Conservation (phyloP, 2,329 filamentous ascomycete genomes). For the Boeremia lycopersici region DNA sequence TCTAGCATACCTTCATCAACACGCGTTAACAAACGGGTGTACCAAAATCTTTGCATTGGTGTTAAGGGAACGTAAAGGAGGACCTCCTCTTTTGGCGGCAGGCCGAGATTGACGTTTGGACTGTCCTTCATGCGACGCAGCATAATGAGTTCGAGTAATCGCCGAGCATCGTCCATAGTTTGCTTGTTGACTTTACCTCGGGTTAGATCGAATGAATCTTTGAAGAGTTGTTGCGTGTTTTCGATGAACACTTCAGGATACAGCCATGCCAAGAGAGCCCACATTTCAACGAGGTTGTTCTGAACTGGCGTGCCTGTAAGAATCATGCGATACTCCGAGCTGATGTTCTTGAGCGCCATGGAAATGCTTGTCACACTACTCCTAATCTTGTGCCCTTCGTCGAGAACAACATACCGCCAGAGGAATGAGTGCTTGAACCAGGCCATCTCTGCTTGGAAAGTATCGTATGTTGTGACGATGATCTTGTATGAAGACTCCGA, state of each 20-base stretch:
- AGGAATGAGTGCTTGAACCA: constrained; percentile 92
- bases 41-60: constrained; percentile 64
- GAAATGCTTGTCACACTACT: constrained; percentile 64
- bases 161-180: constrained; percentile 60
- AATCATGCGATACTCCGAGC: constrained; percentile 57
- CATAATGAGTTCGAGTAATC: constrained; percentile 64
- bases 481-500: constrained; percentile 53
- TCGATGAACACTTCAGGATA: constrained; percentile 63
- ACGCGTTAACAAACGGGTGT: constrained; percentile 62
- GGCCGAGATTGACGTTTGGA: constrained; percentile 58
- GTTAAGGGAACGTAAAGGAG: constrained; percentile 64
- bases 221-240: constrained; percentile 59
- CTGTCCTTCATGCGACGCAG: constrained; percentile 63
- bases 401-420: constrained; percentile 99
- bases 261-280: constrained; percentile 63
- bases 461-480: constrained; percentile 95
- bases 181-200: constrained; percentile 59
- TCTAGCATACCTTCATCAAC: constrained; percentile 58
- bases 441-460: constrained; percentile 95
- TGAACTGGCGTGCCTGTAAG: constrained; percentile 64
- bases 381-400: constrained; percentile 99
- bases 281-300: constrained; percentile 64
- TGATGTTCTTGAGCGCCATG: constrained; percentile 50
- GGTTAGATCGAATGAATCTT: constrained; percentile 62
- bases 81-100: constrained; percentile 64